These are phyloP conservation scores for Bonia amplexicaulis DNA, from an alignment of 176 grass and related monocot species.

Conservation along the genomic window DNA sequence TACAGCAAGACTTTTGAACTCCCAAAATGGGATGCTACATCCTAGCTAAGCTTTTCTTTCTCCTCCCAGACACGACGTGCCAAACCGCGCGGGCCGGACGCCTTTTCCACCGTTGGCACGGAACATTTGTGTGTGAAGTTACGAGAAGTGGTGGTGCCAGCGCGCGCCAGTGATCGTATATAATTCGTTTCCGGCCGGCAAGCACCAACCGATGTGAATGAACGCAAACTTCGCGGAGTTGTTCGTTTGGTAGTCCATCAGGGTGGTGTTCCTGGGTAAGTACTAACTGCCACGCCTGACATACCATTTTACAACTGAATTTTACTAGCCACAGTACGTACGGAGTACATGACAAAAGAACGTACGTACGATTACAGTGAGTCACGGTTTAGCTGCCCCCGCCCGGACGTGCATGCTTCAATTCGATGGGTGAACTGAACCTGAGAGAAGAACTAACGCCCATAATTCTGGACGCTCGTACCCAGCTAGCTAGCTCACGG, in stretches of 20 bases:
- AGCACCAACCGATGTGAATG: slow-evolving; percentile 1
- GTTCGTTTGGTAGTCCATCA: background rate
- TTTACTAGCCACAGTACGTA: background rate
- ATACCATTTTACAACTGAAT: background rate
- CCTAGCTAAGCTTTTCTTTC: background rate
- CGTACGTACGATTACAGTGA: background rate
- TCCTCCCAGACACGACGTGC: background rate
- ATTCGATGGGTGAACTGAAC: background rate
- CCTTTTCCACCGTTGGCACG: slow-evolving; percentile 18
- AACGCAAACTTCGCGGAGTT: background rate
- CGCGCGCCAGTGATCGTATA: background rate
- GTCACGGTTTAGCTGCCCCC: background rate
- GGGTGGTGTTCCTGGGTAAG: background rate
- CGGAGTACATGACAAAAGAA: background rate
- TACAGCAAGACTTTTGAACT: too few species aligned
- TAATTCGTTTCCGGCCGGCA: background rate
- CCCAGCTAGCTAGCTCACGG: background rate
- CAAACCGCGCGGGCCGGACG: background rate
- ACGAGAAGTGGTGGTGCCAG: too few species aligned
- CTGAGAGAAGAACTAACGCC: background rate
- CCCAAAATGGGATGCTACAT: too few species aligned
- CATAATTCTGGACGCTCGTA: background rate
- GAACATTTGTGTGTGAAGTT: background rate
- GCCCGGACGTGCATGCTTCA: background rate
- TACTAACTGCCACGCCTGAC: background rate